Conservation (phyloP, 2,329 filamentous ascomycete species). For the Ophiostoma perfectum region DNA sequence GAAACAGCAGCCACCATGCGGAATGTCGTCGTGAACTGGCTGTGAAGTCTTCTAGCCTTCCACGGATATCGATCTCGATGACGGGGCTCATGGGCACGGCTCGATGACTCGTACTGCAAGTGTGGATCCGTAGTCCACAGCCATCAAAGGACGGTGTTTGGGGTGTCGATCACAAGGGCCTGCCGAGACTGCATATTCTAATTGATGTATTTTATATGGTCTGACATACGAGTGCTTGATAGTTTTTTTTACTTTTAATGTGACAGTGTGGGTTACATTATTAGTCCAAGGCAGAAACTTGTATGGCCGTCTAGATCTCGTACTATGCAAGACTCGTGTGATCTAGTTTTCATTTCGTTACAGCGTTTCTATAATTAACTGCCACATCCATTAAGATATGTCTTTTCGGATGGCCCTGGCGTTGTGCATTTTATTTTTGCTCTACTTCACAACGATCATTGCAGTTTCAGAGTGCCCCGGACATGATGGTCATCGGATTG, state of each 20-base stretch:
- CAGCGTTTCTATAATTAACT: not conserved
- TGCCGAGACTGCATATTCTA: not conserved
- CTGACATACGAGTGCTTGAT: too few species aligned
- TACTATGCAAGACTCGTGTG: not conserved
- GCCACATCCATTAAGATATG: not conserved
- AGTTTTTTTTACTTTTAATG: not conserved
- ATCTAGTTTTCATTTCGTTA: not conserved
- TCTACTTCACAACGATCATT: too few species aligned
- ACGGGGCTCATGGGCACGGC: not conserved
- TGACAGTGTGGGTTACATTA: not conserved
- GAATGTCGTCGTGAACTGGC: too few species aligned
- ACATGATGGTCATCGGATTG: slow-evolving; percentile 35
- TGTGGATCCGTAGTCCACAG: not conserved
- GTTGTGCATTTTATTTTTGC: too few species aligned
- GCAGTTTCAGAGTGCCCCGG: not conserved
- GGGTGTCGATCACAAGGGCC: not conserved
- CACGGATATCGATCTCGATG: not conserved
- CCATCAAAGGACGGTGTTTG: not conserved
- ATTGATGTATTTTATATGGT: not conserved
- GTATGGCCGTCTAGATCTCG: not conserved
- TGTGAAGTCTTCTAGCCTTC: not conserved
- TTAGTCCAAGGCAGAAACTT: not conserved
- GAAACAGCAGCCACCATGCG: too few species aligned
- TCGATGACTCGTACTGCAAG: not conserved
- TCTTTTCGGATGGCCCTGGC: too few species aligned